Evolutionary conservation across 1,139 yeast species (phyloP).

Genomic region (Protomyces lactucae-debilis): DNA sequence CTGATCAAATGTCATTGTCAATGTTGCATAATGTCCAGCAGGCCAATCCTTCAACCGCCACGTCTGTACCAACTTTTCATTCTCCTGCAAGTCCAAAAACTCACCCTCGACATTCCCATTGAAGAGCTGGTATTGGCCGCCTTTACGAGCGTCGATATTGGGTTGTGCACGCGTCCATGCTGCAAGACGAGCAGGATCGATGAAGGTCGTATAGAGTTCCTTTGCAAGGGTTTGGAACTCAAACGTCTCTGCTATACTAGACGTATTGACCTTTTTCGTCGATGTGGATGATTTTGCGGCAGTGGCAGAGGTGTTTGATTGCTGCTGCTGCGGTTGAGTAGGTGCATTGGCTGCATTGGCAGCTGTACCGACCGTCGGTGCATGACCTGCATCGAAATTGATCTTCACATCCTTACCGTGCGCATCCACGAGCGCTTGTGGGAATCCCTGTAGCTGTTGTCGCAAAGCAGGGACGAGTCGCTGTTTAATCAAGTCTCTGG

Average conservation of each 20-base stretch:
- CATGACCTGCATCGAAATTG: constrained; percentile 62
- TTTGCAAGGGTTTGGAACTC: constrained; percentile 82
- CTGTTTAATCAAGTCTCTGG: constrained; percentile 52
- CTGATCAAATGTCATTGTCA: constrained; percentile 63
- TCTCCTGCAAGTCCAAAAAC: constrained; percentile 54
- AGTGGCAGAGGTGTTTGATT: constrained; percentile 30
- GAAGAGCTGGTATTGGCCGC: constrained; percentile 63
- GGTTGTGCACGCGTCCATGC: constrained; percentile 89
- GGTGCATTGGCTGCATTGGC: constrained; percentile 36
- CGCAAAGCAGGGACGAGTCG: constrained; percentile 68
- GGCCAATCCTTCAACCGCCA: constrained; percentile 95
- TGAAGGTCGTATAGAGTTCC: constrained; percentile 69
- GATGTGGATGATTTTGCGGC: constrained; percentile 9
- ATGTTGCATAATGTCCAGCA: constrained; percentile 66
- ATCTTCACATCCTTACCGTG: constrained; percentile 88
- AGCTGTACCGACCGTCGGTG: constrained; percentile 57
- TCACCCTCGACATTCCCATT: constrained; percentile 86
- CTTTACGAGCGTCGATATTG: constrained; percentile 55
- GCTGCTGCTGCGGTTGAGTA: constrained; percentile 17
- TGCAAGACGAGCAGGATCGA: constrained; percentile 69
- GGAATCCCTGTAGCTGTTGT: constrained; percentile 56
- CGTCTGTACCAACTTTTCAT: constrained; percentile 57
- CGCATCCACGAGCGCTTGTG: constrained; percentile 64
- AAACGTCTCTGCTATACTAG: constrained; percentile 72
- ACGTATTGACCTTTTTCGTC: constrained; percentile 37